Evolutionary conservation across 225 moss, liverwort and hornwort genomes (phyloP).

Genomic region (Polytrichum formosum): DNA sequence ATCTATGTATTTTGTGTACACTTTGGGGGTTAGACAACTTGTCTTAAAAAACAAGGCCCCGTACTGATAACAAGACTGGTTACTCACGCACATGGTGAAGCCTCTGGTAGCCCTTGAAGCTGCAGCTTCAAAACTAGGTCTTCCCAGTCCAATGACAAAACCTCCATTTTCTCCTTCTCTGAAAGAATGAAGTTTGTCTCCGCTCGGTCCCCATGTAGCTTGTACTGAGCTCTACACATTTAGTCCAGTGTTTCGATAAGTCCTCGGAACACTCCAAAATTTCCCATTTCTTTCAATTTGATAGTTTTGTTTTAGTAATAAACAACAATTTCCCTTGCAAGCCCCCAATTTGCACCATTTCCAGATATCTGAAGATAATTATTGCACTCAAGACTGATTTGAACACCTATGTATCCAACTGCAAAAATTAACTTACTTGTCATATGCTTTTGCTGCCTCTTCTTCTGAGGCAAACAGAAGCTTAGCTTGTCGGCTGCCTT

Average conservation of each 20-base stretch:
- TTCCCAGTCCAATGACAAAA: constrained; percentile 41
- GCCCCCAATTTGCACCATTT: background rate
- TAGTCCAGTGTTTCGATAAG: background rate
- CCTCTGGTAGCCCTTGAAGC: constrained; percentile 45
- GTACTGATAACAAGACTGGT: constrained; percentile 3
- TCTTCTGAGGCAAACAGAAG: constrained; percentile 40
- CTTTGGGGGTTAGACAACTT: no score
- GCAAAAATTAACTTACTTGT: constrained; percentile 35
- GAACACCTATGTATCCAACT: no score
- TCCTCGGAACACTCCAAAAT: no score
- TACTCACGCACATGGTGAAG: constrained; percentile 49
- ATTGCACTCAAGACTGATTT: no score
- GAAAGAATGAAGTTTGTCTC: constrained; percentile 44
- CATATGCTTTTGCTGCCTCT: constrained; percentile 57
- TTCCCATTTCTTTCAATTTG: no score
- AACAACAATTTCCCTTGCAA: background rate
- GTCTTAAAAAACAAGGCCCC: no score
- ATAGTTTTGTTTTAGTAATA: background rate
- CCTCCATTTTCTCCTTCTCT: constrained; percentile 44
- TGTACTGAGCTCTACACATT: constrained; percentile 47
- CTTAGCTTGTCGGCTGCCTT: constrained; percentile 18
- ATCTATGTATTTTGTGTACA: no score
- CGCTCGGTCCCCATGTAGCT: constrained; percentile 36
- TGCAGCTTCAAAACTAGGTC: constrained; percentile 49
- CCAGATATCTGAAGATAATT: no score